Evolutionary conservation across 1,139 yeast genomes (phyloP), one percentile per base, ranked within the genome.

Genomic region (Pichia sp.): DNA sequence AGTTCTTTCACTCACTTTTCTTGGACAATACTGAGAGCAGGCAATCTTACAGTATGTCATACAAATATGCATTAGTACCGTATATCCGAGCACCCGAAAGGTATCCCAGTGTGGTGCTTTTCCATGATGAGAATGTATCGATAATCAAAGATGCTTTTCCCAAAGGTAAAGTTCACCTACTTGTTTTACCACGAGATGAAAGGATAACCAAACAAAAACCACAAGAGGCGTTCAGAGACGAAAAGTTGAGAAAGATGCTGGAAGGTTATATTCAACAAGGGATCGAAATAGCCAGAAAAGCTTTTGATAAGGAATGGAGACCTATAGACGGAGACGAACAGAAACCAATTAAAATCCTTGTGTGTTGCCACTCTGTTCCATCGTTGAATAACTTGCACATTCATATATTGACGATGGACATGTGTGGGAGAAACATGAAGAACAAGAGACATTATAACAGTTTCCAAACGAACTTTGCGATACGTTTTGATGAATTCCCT

Each of bases 331-430:
- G 48, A 12, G 34, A 40, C 21, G 48, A 44, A 16, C 22, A 46
- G 5, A 25, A 39, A 0, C 77, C 74, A 53, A 70, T 87, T n/a
- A 70, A 34, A 12, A 34, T 34, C 7, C 3, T 70, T 54, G 76
- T 74, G 2, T 95, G 96, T 0, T 75, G 87, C 22, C 96, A 87
- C 66, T 70, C 86, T 2, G 75, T 76, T 1, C 96, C 96, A 1
- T 83, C 91, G 1, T 63, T 87, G 74, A 67, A 67, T 45, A 85
- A 87, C 62, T 64, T 87, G 39, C 96, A 87, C 62, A 71, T 87
- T 26, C 96, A 87, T 68, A 80, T 87, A 13, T 74, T 87, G 47
- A 80, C 91, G 0, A 73, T 70, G 47, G 96, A 87, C 66, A 76
- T 85, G 62, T 61, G 72, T 60, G 79, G 87, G 6, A 68, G 69